phyloP scores from a whole-genome alignment of 176 grass and related monocot species.

The Poa annua region DNA sequence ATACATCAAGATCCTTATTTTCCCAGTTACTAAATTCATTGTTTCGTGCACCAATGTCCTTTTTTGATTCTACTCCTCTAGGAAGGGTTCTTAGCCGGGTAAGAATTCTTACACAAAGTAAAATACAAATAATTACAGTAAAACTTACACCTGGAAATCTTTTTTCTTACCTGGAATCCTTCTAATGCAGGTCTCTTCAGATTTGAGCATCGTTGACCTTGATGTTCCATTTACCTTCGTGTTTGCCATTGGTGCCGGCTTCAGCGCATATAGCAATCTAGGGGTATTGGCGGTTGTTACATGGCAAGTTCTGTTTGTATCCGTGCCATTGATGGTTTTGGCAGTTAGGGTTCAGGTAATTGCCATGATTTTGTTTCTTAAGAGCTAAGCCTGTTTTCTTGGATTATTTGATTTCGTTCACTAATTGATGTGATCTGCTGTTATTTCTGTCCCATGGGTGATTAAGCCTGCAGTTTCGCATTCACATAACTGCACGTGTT shows the following conservation, averaged over 20 bases:
- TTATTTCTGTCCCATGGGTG: conserved; percentile 6
- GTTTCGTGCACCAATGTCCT: conserved; percentile 84
- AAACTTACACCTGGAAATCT: not conserved
- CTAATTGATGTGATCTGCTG: conserved; percentile 24
- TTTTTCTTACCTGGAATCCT: too few species aligned
- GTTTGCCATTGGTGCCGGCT: conserved; percentile 50
- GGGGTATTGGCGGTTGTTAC: conserved; percentile 85
- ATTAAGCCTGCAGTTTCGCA: not conserved
- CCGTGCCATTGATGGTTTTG: conserved; percentile 68
- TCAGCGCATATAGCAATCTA: conserved; percentile 79
- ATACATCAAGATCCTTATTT: conserved; percentile 90
- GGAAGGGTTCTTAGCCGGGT: conserved; percentile 92
- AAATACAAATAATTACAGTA: not conserved
- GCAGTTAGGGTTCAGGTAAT: conserved; percentile 78
- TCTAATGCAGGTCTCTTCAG: conserved; percentile 77
- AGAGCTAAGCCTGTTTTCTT: not conserved
- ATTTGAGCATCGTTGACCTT: conserved; percentile 86
- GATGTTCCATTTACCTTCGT: conserved; percentile 82
- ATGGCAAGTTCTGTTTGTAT: conserved; percentile 90
- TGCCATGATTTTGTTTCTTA: not conserved
- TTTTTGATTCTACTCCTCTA: conserved; percentile 92
- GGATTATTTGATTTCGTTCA: conserved; percentile 17
- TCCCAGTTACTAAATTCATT: conserved; percentile 72
- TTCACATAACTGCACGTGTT: conserved; percentile 25
- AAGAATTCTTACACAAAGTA: conserved; percentile 46